A percentile compares a stretch with the other conserved stretches of the same genome.
phyloP scores from a whole-genome alignment of 2,329 filamentous ascomycete genomes.

The Cercospora berteroae region DNA sequence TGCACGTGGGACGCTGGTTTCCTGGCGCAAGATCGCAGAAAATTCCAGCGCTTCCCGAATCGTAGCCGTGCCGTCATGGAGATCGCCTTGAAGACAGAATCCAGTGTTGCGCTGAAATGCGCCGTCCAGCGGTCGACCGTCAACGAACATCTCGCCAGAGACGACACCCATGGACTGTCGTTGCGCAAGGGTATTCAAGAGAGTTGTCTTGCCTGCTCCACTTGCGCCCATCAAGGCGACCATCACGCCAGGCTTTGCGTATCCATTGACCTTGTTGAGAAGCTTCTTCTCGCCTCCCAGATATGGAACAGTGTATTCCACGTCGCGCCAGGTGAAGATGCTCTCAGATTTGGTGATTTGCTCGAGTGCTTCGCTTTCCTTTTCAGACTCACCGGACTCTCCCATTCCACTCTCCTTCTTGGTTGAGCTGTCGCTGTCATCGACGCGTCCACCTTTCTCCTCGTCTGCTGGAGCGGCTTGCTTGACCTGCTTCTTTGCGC shows the following conservation, averaged over 20 bases:
- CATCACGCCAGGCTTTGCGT: constrained; percentile 76
- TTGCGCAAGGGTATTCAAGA: constrained; percentile 75
- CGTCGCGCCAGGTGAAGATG: constrained; percentile 69
- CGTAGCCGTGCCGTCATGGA: constrained; percentile 66
- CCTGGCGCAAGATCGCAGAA: constrained; percentile 64
- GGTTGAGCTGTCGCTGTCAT: constrained; percentile 36
- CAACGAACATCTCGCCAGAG: constrained; percentile 69
- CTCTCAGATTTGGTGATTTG: constrained; percentile 58
- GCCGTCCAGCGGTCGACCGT: constrained; percentile 59
- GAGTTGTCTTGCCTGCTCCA: constrained; percentile 79
- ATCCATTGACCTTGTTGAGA: constrained; percentile 69
- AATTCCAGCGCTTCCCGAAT: constrained; percentile 69
- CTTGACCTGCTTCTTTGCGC: constrained; percentile 55
- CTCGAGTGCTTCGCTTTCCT: constrained; percentile 45
- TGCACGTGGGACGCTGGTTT: constrained; percentile 51
- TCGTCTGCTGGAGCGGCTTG: constrained; percentile 53
- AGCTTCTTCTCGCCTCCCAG: constrained; percentile 61
- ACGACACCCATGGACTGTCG: constrained; percentile 66
- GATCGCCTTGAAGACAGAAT: constrained; percentile 70
- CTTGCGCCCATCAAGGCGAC: constrained; percentile 78
- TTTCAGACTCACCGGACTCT: constrained; percentile 33
- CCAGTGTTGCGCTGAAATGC: constrained; percentile 69
- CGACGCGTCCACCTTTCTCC: constrained; percentile 50
- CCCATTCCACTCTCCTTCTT: constrained; percentile 33
- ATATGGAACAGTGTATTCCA: constrained; percentile 71